Percentiles rank a stretch among this genome's conserved stretches.
These are phyloP conservation scores for Kickxella alabastrina DNA, from an alignment of 192 early-diverging fungal genomes.

Conservation along the genomic window DNA sequence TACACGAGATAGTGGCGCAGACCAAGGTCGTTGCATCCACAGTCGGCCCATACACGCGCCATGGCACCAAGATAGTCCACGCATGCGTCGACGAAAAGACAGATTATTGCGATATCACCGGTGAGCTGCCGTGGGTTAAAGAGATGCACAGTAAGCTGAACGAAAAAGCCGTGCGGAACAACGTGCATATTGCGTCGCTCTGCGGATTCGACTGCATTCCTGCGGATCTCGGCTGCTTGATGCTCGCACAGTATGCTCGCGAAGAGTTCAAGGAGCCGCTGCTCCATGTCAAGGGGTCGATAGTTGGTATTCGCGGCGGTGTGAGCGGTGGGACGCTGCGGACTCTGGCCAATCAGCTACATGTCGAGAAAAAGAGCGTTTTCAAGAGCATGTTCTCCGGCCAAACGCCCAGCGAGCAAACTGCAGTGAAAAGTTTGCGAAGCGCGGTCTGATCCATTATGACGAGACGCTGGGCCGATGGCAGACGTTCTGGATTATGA, in stretches of 20 bases:
- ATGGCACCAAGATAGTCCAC: slow-evolving; percentile 62
- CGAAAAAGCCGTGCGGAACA: slow-evolving; percentile 58
- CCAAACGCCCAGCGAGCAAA: neutral
- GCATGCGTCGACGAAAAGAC: slow-evolving; percentile 53
- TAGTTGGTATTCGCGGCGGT: slow-evolving; percentile 54
- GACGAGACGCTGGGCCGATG: slow-evolving; percentile 42
- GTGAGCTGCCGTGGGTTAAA: slow-evolving; percentile 66
- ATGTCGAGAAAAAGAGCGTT: slow-evolving; percentile 4
- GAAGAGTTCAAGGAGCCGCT: slow-evolving; percentile 50
- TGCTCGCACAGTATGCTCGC: slow-evolving; percentile 61
- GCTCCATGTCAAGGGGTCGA: slow-evolving; percentile 60
- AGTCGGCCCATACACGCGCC: slow-evolving; percentile 74
- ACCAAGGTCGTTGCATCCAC: slow-evolving; percentile 76
- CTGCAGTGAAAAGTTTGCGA: slow-evolving; percentile 9
- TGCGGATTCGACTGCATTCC: slow-evolving; percentile 94
- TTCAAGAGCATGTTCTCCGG: neutral
- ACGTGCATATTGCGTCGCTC: slow-evolving; percentile 69
- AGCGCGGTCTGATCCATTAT: slow-evolving; percentile 33
- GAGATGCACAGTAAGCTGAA: slow-evolving; percentile 66
- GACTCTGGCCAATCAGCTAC: slow-evolving; percentile 25
- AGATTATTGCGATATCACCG: slow-evolving; percentile 91
- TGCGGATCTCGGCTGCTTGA: slow-evolving; percentile 75
- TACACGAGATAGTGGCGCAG: slow-evolving; percentile 59
- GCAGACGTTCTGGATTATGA: slow-evolving; percentile 53
- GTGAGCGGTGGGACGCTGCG: slow-evolving; percentile 68